Conservation (phyloP, 306 rosid genomes). For the Rosa multiflora region DNA sequence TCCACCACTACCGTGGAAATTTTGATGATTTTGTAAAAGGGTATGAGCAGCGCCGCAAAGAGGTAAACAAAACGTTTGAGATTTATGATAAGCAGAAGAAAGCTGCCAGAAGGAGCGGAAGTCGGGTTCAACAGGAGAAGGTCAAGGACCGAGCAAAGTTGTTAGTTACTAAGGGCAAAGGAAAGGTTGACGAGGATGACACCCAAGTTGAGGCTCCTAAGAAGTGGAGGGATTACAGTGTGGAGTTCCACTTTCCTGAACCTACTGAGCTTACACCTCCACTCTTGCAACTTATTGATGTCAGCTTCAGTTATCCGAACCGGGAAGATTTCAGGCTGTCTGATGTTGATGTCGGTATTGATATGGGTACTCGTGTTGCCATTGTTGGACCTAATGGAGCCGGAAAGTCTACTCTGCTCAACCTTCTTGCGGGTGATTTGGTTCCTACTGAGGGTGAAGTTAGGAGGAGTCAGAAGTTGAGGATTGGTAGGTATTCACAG, state of each 20-base stretch:
- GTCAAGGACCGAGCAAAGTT: background rate
- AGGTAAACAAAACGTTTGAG: constrained; percentile 63
- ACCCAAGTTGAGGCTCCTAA: background rate
- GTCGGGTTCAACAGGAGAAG: background rate
- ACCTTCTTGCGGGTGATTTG: constrained; percentile 67
- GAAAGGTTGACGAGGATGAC: background rate
- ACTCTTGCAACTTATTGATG: constrained; percentile 68
- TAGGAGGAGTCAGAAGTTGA: constrained; percentile 66
- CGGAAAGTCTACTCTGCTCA: constrained; percentile 60
- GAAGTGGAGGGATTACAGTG: background rate
- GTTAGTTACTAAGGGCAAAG: background rate
- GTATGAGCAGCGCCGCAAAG: constrained; percentile 69
- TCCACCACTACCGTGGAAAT: constrained; percentile 52
- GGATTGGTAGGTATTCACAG: constrained; percentile 66
- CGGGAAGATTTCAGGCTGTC: constrained; percentile 58
- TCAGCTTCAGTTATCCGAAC: constrained; percentile 62
- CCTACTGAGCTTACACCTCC: constrained; percentile 72
- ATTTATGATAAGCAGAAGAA: constrained; percentile 53
- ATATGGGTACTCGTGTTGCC: constrained; percentile 66
- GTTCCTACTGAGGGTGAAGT: constrained; percentile 62
- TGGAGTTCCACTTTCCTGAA: constrained; percentile 55
- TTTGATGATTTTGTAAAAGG: constrained; percentile 30
- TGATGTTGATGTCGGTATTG: constrained; percentile 58
- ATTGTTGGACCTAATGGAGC: constrained; percentile 71
- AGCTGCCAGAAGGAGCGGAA: constrained; percentile 61